Evolutionary conservation across 441 rosid genomes (phyloP).

Genomic region (Populus hybrid): DNA sequence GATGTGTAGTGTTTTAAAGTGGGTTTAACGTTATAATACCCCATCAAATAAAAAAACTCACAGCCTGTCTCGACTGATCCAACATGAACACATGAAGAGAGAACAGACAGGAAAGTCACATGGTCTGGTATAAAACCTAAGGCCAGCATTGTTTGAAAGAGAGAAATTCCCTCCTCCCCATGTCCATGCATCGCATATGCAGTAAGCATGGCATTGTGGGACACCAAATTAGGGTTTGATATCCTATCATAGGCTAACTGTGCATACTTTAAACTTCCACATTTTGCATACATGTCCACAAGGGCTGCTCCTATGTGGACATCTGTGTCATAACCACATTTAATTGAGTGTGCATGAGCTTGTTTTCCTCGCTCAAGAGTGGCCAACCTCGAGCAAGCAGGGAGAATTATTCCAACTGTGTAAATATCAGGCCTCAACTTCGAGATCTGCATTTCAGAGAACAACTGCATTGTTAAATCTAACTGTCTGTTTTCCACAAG

Average conservation of each 20-base stretch:
- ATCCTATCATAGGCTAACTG: slow-evolving; percentile 25
- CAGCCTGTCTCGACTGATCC: slow-evolving; percentile 65
- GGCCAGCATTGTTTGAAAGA: slow-evolving; percentile 46
- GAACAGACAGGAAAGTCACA: slow-evolving; percentile 69
- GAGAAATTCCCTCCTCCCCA: slow-evolving; percentile 63
- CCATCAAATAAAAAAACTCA: slow-evolving; percentile 60
- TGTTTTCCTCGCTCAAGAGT: slow-evolving; percentile 28
- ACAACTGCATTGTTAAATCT: slow-evolving; percentile 32
- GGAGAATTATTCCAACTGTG: slow-evolving; percentile 25
- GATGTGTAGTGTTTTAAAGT: slow-evolving; percentile 77
- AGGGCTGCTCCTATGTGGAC: slow-evolving; percentile 29
- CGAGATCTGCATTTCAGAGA: slow-evolving; percentile 18
- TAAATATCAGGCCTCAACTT: slow-evolving; percentile 21
- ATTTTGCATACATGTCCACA: slow-evolving; percentile 85
- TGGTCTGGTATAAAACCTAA: slow-evolving; percentile 55
- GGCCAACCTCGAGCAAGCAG: slow-evolving; percentile 27
- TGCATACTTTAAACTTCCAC: slow-evolving; percentile 67
- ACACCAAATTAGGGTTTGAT: slow-evolving; percentile 41
- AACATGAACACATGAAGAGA: slow-evolving; percentile 77
- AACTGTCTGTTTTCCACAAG: slow-evolving; percentile 44
- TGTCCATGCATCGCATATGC: slow-evolving; percentile 76
- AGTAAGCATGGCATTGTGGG: slow-evolving; percentile 68
- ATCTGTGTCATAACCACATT: slow-evolving; percentile 15
- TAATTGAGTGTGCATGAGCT: slow-evolving; percentile 24
- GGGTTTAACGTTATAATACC: slow-evolving; percentile 51